Base-by-base conservation (phyloP, 2,329 filamentous ascomycete genomes). In the Pseudogymnoascus pannorum region DNA sequence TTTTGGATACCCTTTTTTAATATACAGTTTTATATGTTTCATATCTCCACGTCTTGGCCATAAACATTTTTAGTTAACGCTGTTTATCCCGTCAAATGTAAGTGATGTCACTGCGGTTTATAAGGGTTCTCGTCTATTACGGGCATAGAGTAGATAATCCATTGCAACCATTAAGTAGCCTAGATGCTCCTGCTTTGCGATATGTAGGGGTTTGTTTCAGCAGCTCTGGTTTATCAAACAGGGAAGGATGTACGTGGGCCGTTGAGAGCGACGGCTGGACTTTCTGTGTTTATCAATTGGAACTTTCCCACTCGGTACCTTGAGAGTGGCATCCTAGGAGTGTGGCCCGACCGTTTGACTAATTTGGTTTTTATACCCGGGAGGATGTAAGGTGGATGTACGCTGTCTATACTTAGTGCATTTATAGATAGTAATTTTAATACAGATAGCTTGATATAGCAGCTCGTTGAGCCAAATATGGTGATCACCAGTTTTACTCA, bases 1-100 rank as follows among this genome's bases (percentile, higher is more conserved):
- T 31, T 54, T 54, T 54, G 26, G 48, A 54, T 54, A 54, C 26
- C 48, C 48, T 54, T 33, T 54, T 33, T 54, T 18, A 54, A 54
- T 54, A 54, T 24, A 31, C 24, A 18, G 4, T 14, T 54, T 54
- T 33, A 54, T 20, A 16, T 26, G 26, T 31, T 31, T 54, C 26
- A 54, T 20, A 20, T 6, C 48, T 54, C 29, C 44, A 29, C 20
- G 26, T 54, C 16, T 54, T 54, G 9, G 20, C 24, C n/a, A 8
- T 31, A 20, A 48, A 20, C 48, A 24, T 54, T 31, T n/a, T 5
- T 6, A 33, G 26, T 20, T 31, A 20, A 18, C 44, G 24, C 8
- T n/a, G 8, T 54, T 54, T 29, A 54, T 18, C 8, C n/a, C 7
- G n/a, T n/a, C n/a, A 12, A 11, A 18, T 54, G 24, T 4, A 18